These are phyloP conservation scores for Eucalyptus paniculata DNA, from an alignment of 345 rosid genomes.

Conservation along the genomic window DNA sequence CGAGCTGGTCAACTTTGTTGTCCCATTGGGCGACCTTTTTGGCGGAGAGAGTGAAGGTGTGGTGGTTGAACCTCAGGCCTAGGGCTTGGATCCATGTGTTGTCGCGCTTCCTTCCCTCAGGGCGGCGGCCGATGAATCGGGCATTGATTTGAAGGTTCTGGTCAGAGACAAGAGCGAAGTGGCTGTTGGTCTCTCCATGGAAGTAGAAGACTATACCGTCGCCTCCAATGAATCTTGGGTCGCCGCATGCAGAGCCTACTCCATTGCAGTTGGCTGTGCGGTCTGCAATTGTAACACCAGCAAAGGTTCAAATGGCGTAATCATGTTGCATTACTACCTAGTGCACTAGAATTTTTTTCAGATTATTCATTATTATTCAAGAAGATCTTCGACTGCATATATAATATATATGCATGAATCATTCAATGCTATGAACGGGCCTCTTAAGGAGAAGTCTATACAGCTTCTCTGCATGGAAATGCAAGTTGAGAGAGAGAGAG, in stretches of 20 bases:
- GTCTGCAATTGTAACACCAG: not conserved
- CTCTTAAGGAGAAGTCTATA: not conserved
- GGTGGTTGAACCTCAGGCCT: not conserved
- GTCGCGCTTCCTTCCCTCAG: not conserved
- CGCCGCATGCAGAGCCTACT: conserved; percentile 1
- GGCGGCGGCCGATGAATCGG: conserved; percentile 4
- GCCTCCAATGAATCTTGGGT: conserved; percentile 3
- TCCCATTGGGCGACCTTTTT: not conserved
- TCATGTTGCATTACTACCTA: not conserved
- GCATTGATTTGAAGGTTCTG: conserved; percentile 3
- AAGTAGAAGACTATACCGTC: conserved; percentile 7
- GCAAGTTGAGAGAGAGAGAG: not conserved
- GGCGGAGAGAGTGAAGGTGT: not conserved
- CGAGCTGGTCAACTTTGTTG: not conserved
- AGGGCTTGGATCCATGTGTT: conserved; percentile 7
- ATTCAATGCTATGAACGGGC: not conserved
- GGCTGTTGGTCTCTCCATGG: not conserved
- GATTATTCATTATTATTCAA: not conserved
- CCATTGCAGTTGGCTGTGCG: conserved; percentile 3
- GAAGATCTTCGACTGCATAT: not conserved
- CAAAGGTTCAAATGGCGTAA: not conserved
- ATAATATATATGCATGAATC: not conserved
- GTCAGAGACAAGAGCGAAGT: conserved; percentile 1
- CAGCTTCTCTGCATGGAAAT: not conserved
- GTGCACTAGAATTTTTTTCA: not conserved